Evolutionary conservation across 2,329 filamentous ascomycete species (phyloP), one percentile per base, ranked within the genome.

Genomic region (Aspergillus tanneri): DNA sequence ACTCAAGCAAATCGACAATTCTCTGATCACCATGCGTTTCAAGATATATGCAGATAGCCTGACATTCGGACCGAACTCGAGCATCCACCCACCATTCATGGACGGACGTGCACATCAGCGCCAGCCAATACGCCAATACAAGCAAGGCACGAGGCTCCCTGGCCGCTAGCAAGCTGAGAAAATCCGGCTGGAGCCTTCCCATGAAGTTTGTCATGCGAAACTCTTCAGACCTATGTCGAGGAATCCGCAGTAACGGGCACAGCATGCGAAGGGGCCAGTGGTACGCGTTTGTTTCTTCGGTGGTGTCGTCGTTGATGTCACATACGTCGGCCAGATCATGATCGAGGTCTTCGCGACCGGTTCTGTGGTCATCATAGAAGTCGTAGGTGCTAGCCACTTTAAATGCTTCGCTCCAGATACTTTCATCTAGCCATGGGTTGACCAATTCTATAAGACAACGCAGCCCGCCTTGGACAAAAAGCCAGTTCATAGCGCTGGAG

Each of bases 31-130:
- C 41, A 6, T 21, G 35, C 11, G 28, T 21, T 12, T 43, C 41
- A 14, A 43, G 41, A 19, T 43, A 43, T 21, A 43, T 43, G 23
- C 41, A 43, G n/a, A n/a, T n/a, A n/a, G n/a, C n/a, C n/a, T n/a
- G n/a, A n/a, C n/a, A n/a, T n/a, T n/a, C n/a, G n/a, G n/a, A n/a
- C n/a, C n/a, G n/a, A n/a, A n/a, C n/a, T n/a, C n/a, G n/a, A 9
- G 30, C n/a, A 3, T 23, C 41, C 11, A 35, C 28, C 41, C 41
- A 43, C 41, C 41, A 43, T 3, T 43, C 41, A 21, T 43, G 28
- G 12, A 43, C 41, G 11, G 41, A 43, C n/a, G n/a, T n/a, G 1
- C 21, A n/a, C 41, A 43, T 43, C 9, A 43, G 25, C 2, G 28
- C 41, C n/a, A 43, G 8, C 41, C 41, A 43, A 6, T 43, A 35